These are phyloP conservation scores for Coffea eugenioides DNA, from an alignment of 257 asterid genomes.

Conservation along the genomic window DNA sequence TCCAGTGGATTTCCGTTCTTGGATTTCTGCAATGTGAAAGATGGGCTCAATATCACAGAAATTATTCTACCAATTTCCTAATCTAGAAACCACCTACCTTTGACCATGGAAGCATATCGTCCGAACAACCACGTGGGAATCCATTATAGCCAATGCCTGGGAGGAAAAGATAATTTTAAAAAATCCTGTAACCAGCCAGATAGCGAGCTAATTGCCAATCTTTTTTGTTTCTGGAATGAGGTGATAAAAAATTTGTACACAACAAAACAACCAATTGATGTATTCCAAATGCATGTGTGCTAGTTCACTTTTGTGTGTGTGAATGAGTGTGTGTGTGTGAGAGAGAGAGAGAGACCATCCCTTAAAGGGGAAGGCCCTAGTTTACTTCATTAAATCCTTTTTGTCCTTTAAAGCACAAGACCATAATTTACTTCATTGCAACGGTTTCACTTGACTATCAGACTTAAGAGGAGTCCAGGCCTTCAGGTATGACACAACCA, in stretches of 20 bases:
- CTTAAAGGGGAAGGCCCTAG: background rate
- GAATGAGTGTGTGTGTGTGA: background rate
- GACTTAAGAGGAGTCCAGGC: background rate
- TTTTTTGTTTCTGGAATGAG: background rate
- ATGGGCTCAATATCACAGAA: slow-evolving; percentile 21
- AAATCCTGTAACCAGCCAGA: slow-evolving; percentile 15
- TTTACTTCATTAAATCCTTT: background rate
- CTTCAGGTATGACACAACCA: background rate
- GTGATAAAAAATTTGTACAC: background rate
- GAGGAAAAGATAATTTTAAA: slow-evolving; percentile 14
- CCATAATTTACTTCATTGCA: background rate
- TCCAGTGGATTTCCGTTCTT: slow-evolving; percentile 77
- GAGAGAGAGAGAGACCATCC: background rate
- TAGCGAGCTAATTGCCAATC: background rate
- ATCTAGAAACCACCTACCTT: slow-evolving; percentile 48
- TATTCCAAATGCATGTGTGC: background rate
- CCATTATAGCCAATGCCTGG: slow-evolving; percentile 96
- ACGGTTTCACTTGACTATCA: background rate
- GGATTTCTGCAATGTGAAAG: slow-evolving; percentile 63
- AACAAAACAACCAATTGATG: background rate
- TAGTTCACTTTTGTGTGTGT: background rate
- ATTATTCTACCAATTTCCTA: slow-evolving; percentile 3
- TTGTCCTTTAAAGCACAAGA: background rate
- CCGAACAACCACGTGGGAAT: slow-evolving; percentile 94
- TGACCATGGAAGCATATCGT: slow-evolving; percentile 94